phyloP scores from a whole-genome alignment of 2,329 filamentous ascomycete genomes.

The Fusarium avenaceum region DNA sequence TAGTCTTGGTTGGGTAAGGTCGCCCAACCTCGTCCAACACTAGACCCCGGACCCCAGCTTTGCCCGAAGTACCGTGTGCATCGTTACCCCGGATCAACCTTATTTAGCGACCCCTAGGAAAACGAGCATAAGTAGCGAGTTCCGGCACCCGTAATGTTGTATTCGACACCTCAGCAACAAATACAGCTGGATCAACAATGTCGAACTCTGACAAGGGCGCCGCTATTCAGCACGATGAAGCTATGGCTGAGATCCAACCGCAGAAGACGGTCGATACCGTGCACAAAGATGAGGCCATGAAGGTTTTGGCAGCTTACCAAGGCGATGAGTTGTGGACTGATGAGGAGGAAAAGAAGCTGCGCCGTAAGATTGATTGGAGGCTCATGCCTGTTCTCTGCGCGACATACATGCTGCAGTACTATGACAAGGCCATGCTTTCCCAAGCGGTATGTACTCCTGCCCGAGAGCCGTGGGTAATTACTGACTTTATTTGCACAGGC shows the following conservation, averaged over 20 bases:
- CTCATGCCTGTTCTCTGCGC: conserved; percentile 62
- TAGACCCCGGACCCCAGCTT: not conserved
- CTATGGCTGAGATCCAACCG: conserved; percentile 3
- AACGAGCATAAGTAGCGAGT: conserved; percentile 31
- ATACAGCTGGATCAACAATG: conserved; percentile 20
- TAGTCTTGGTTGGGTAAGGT: conserved; percentile 20
- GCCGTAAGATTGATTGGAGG: conserved; percentile 49
- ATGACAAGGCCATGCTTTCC: conserved; percentile 66
- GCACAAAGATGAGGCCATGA: conserved; percentile 51
- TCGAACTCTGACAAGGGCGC: conserved; percentile 37
- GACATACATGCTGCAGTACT: conserved; percentile 63
- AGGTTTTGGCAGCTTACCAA: conserved; percentile 57
- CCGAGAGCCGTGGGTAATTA: rapidly evolving
- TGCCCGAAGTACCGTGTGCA: not conserved
- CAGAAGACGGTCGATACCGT: conserved; percentile 36
- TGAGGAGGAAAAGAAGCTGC: conserved; percentile 58
- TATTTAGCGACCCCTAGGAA: not conserved
- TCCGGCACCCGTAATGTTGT: conserved; percentile 7
- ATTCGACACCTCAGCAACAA: conserved; percentile 1
- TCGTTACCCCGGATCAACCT: conserved; percentile 22
- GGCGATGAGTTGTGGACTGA: conserved; percentile 60
- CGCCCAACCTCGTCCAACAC: conserved; percentile 7
- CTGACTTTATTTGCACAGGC: conserved; percentile 15
- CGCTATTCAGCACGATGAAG: conserved; percentile 27
- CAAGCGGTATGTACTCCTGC: conserved; percentile 59